Conservation (phyloP, 768 basidiomycete species). For the Pleurotus salmoneostramineus region DNA sequence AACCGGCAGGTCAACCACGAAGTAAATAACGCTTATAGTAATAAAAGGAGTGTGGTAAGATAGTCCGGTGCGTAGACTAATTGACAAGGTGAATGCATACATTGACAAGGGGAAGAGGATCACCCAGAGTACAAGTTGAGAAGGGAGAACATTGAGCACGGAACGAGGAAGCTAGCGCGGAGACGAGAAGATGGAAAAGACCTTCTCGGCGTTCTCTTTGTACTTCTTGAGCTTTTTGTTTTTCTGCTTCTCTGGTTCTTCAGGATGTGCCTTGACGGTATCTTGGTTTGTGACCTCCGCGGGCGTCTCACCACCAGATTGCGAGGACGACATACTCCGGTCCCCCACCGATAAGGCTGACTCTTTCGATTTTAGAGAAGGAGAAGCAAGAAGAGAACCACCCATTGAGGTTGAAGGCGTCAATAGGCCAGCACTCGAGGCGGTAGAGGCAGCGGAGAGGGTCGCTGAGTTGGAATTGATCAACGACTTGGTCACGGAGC, state of each 20-base stretch:
- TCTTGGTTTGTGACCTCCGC: constrained; percentile 25
- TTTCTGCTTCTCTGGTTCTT: constrained; percentile 58
- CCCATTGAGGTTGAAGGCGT: constrained; percentile 62
- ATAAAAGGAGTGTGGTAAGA: constrained; percentile 20
- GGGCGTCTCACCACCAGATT: constrained; percentile 36
- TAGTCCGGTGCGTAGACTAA: constrained; percentile 20
- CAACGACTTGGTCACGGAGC: constrained; percentile 26
- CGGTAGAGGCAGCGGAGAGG: constrained; percentile 34
- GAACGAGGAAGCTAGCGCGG: constrained; percentile 43
- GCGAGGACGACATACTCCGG: constrained; percentile 68
- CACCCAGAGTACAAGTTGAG: constrained; percentile 7
- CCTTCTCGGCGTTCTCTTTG: constrained; percentile 84
- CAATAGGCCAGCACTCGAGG: constrained; percentile 43
- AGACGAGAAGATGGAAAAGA: constrained; percentile 77
- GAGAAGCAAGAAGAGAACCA: constrained; percentile 43
- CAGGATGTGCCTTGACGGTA: constrained; percentile 20
- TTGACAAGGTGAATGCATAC: constrained; percentile 14
- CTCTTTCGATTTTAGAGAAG: constrained; percentile 78
- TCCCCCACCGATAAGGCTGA: constrained; percentile 72
- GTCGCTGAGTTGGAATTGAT: constrained; percentile 44
- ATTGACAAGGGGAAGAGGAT: constrained; percentile 8
- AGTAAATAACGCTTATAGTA: constrained; percentile 12
- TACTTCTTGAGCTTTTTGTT: constrained; percentile 80
- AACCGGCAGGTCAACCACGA: constrained; percentile 7
- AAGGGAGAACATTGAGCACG: constrained; percentile 5